Conservation (phyloP, 2,329 filamentous ascomycete species). For the Colletotrichum acutatum region DNA sequence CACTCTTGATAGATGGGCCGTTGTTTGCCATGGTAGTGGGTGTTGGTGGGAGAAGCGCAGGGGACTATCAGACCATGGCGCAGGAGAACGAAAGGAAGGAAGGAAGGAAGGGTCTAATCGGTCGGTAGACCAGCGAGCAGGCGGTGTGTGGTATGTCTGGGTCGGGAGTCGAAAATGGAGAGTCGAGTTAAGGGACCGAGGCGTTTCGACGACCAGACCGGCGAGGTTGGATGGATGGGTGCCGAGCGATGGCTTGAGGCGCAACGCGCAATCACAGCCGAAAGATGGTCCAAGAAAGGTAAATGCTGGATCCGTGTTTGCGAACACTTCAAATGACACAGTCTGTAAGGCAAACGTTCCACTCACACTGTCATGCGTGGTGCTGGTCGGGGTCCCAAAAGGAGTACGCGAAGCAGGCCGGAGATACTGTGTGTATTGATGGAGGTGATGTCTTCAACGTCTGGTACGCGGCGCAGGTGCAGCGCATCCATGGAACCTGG, state of each 20-base stretch:
- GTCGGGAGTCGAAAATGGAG: not conserved
- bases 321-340: conserved; percentile 1
- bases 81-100: not conserved
- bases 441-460: not conserved
- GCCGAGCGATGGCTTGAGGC: not conserved
- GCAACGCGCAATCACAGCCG: not conserved
- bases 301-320: conserved; percentile 20
- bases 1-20: conserved; percentile 14
- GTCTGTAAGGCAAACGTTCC: conserved; percentile 17
- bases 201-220: not conserved
- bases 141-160: not conserved
- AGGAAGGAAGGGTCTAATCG: not conserved
- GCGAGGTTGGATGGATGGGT: not conserved
- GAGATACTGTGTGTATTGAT: not conserved
- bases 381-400: conserved; percentile 10
- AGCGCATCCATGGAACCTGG: not conserved
- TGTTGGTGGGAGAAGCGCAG: not conserved
- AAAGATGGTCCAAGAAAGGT: not conserved
- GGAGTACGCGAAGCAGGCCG: not conserved
- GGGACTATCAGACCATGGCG: conserved; percentile 4
- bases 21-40: conserved; percentile 31
- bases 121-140: not conserved
- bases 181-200: not conserved
- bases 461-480: not conserved
- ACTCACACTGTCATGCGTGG: conserved; percentile 9